Evolutionary conservation across 208 protist species (phyloP).

Genomic region (Zelonia costaricensis): DNA sequence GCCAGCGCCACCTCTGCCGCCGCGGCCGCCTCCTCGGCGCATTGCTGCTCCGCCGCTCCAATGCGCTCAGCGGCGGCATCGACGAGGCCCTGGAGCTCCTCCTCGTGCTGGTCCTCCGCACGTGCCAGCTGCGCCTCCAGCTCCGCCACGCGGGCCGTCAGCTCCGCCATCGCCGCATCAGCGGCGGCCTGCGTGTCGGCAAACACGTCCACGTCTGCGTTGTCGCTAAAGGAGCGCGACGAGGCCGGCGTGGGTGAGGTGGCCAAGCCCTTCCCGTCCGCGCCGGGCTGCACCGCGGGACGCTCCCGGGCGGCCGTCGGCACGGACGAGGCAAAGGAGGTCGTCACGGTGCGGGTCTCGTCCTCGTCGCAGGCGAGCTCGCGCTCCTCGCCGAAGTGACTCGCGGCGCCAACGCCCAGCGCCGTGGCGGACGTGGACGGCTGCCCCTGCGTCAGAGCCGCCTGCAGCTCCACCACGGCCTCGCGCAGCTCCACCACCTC

Average conservation of each 20-base stretch:
- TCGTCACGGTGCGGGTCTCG: slow-evolving; percentile 16
- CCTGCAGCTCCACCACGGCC: slow-evolving; percentile 19
- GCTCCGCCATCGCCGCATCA: neutral
- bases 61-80: slow-evolving; percentile 55
- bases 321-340: slow-evolving; percentile 18
- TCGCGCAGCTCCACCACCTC: slow-evolving; percentile 36
- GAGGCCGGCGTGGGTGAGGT: neutral
- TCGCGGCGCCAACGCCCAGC: too few species aligned
- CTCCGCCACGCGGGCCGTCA: slow-evolving; percentile 24
- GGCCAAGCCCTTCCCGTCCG: neutral
- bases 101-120: slow-evolving; percentile 32
- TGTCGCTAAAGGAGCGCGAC: neutral
- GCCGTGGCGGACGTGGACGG: neutral
- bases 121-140: slow-evolving; percentile 28
- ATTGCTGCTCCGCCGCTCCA: slow-evolving; percentile 50
- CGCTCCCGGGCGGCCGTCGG: slow-evolving; percentile 19
- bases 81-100: slow-evolving; percentile 54
- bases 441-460: neutral
- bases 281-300: neutral
- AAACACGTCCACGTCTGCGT: too few species aligned
- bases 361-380: slow-evolving; percentile 2
- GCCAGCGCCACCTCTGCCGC: neutral
- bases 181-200: too few species aligned
- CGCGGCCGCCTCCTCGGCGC: slow-evolving; percentile 3
- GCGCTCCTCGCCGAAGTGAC: neutral